A percentile compares a stretch with the other conserved stretches of the same genome.
Evolutionary conservation across 1,284 basidiomycete genomes (phyloP).

Genomic region (Melampsora larici-populina): DNA sequence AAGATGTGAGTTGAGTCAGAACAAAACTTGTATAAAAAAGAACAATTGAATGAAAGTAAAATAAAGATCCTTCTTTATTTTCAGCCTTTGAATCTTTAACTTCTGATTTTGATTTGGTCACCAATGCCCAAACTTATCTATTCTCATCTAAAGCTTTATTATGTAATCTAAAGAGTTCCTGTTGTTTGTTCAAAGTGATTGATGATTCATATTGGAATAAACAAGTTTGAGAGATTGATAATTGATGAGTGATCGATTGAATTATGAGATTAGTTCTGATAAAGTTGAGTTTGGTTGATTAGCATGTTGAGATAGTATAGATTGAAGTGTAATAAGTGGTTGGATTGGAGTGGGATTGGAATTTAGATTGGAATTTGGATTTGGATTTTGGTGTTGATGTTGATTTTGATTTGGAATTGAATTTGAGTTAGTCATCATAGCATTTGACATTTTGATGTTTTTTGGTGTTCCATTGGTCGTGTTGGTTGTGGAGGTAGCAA

Average conservation of each 20-base stretch:
- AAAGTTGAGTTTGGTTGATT: not conserved
- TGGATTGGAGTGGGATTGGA: not conserved
- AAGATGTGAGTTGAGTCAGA: too few species aligned
- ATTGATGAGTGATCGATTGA: not conserved
- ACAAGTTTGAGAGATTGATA: not conserved
- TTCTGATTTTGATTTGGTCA: slow-evolving; percentile 31
- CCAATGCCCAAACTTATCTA: slow-evolving; percentile 36
- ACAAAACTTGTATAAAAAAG: too few species aligned
- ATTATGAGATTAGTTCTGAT: not conserved
- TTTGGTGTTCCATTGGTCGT: not conserved
- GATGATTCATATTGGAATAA: not conserved
- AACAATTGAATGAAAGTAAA: too few species aligned
- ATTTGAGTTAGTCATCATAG: not conserved
- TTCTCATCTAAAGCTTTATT: slow-evolving; percentile 33
- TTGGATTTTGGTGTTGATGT: not conserved
- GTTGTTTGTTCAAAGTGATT: not conserved
- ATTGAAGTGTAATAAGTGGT: not conserved
- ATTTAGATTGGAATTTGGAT: too few species aligned
- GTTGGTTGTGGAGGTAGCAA: too few species aligned
- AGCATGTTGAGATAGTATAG: not conserved
- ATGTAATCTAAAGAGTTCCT: not conserved
- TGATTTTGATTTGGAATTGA: not conserved
- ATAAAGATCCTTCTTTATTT: slow-evolving; percentile 31
- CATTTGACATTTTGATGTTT: not conserved
- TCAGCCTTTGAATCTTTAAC: slow-evolving; percentile 21